These are phyloP conservation scores for Apiotrichum akiyoshidainum DNA, from an alignment of 1,284 basidiomycete genomes.

Conservation along the genomic window DNA sequence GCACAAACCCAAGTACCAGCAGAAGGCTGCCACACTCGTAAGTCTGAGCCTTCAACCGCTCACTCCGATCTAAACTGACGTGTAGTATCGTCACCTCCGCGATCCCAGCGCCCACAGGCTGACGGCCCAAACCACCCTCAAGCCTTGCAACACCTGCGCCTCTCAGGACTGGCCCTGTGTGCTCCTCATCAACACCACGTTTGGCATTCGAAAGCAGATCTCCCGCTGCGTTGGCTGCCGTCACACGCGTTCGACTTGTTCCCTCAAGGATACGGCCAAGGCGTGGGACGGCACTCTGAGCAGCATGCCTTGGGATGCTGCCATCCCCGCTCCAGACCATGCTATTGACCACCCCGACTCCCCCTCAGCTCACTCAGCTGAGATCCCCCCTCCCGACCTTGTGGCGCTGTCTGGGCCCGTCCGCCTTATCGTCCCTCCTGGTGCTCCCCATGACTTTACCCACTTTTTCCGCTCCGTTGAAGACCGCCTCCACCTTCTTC, in stretches of 20 bases:
- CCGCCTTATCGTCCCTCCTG: too few species aligned
- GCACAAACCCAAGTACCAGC: neutral
- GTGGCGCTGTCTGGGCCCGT: too few species aligned
- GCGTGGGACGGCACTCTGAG: neutral
- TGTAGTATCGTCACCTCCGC: neutral
- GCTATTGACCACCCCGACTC: too few species aligned
- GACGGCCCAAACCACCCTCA: neutral
- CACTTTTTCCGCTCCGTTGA: too few species aligned
- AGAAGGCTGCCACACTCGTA: slow-evolving; percentile 2
- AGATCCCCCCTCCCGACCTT: too few species aligned
- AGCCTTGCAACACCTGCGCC: neutral
- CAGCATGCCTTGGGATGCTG: neutral
- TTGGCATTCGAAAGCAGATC: neutral
- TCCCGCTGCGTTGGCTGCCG: slow-evolving; percentile 3
- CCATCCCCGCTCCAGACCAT: too few species aligned
- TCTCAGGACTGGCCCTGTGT: slow-evolving; percentile 4
- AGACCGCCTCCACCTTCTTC: too few species aligned
- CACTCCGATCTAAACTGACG: too few species aligned
- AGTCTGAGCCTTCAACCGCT: neutral
- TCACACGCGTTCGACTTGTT: slow-evolving; percentile 4
- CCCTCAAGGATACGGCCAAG: neutral
- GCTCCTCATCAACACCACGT: neutral
- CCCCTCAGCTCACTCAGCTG: too few species aligned
- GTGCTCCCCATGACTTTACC: too few species aligned
- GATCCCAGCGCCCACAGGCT: neutral